Percentiles rank a stretch among this genome's conserved stretches.
phyloP scores from a whole-genome alignment of 1,284 basidiomycete species.

The Sparassis latifolia region DNA sequence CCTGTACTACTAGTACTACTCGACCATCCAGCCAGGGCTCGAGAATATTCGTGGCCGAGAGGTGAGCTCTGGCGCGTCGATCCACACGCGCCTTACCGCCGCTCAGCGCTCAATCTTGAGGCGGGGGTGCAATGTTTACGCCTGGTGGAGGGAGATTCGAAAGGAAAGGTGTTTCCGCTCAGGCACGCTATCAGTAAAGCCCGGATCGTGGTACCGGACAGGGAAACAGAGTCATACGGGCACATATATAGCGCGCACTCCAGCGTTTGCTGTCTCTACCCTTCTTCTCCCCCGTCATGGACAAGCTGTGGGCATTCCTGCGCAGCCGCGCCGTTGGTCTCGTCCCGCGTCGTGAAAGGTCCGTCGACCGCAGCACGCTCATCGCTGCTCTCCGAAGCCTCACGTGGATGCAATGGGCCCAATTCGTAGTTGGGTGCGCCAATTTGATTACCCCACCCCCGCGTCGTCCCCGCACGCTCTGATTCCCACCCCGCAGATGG shows the following conservation, averaged over 20 bases:
- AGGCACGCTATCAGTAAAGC: no score
- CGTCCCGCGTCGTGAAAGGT: constrained; percentile 34
- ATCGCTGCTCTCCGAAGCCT: constrained; percentile 32
- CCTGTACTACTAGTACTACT: no score
- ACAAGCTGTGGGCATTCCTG: constrained; percentile 17
- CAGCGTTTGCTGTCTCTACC: not conserved
- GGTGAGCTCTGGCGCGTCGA: no score
- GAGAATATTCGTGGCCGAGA: no score
- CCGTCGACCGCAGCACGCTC: constrained; percentile 25
- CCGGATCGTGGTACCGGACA: not conserved
- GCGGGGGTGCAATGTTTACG: no score
- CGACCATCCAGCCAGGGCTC: no score
- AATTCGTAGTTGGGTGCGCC: constrained; percentile 40
- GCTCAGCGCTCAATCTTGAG: no score
- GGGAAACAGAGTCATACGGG: not conserved
- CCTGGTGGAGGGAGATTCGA: no score
- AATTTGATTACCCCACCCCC: not conserved
- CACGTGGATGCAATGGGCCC: constrained; percentile 39
- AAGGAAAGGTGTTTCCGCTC: no score
- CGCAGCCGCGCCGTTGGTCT: constrained; percentile 17
- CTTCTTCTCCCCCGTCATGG: constrained; percentile 17
- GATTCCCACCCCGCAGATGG: constrained; percentile 40
- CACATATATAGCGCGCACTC: not conserved
- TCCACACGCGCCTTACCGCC: no score
- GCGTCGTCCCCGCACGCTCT: constrained; percentile 2